Conservation (phyloP, 768 basidiomycete species). For the Suillus hirtellus region DNA sequence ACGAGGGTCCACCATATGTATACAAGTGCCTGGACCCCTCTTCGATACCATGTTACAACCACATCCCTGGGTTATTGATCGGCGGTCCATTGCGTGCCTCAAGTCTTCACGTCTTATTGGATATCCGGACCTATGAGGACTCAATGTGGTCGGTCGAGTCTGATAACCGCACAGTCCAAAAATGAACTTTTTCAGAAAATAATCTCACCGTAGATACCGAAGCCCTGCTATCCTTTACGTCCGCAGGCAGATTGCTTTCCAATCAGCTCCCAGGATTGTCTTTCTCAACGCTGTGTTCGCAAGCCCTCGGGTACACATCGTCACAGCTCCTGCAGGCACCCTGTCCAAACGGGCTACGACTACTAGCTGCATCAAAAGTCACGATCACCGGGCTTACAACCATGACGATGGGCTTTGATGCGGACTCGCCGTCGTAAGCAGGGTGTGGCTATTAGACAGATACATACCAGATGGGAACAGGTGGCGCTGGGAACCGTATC, state of each 20-base stretch:
- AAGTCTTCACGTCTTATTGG: neutral
- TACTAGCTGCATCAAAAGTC: neutral
- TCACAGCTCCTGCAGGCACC: neutral
- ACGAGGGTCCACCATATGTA: neutral
- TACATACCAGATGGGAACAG: neutral
- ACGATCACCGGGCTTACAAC: neutral
- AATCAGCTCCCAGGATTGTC: neutral
- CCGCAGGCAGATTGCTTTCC: neutral
- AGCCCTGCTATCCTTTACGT: neutral
- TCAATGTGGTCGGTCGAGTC: neutral
- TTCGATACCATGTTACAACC: constrained; percentile 12
- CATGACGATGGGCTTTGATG: neutral
- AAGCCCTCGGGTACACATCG: neutral
- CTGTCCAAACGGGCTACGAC: neutral
- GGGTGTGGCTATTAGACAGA: neutral
- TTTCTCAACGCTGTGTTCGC: neutral
- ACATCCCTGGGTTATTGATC: constrained; percentile 1
- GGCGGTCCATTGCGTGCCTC: constrained; percentile 11
- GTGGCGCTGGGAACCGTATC: neutral
- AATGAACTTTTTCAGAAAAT: neutral
- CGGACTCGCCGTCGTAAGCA: neutral
- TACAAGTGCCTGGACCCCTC: constrained; percentile 10
- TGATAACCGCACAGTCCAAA: neutral
- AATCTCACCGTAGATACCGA: constrained; percentile 1
- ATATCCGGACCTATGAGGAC: neutral